A percentile compares a stretch with the other conserved stretches of the same genome.
phyloP scores from a whole-genome alignment of 2,329 filamentous ascomycete genomes.

The Pseudogymnoascus sp. region DNA sequence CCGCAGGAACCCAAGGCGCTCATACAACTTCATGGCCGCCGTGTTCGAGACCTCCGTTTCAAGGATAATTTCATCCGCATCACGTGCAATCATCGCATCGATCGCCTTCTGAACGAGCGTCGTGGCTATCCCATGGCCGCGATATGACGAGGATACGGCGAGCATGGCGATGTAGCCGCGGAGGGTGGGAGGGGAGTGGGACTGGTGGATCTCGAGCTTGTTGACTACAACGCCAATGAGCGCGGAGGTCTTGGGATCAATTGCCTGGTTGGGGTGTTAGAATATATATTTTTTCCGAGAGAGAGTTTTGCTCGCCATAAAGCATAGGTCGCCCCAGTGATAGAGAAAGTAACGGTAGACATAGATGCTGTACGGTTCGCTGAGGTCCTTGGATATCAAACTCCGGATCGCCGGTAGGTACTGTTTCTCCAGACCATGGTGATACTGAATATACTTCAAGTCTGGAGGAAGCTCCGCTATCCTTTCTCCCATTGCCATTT shows the following conservation, averaged over 20 bases:
- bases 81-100: slow-evolving; percentile 75
- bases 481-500: slow-evolving; percentile 8
- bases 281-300: not conserved
- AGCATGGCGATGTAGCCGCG: slow-evolving; percentile 98
- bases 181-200: slow-evolving; percentile 64
- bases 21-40: slow-evolving; percentile 85
- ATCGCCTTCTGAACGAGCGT: slow-evolving; percentile 84
- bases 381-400: slow-evolving; percentile 91
- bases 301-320: slow-evolving; percentile 56
- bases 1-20: slow-evolving; percentile 81
- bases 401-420: slow-evolving; percentile 82
- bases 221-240: slow-evolving; percentile 89
- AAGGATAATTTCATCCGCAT: slow-evolving; percentile 89
- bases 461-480: slow-evolving; percentile 27
- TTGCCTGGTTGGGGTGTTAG: slow-evolving; percentile 38
- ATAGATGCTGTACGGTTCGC: slow-evolving; percentile 98
- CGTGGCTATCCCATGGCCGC: slow-evolving; percentile 82
- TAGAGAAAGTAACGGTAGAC: slow-evolving; percentile 97
- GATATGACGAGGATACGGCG: slow-evolving; percentile 72
- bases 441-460: slow-evolving; percentile 54
- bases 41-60: slow-evolving; percentile 94
- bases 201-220: slow-evolving; percentile 85
- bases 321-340: slow-evolving; percentile 97
- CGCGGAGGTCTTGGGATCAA: slow-evolving; percentile 51
- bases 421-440: slow-evolving; percentile 51